These are phyloP conservation scores for Strobilomyces dryophilus DNA, from an alignment of 768 basidiomycete species.

Conservation along the genomic window DNA sequence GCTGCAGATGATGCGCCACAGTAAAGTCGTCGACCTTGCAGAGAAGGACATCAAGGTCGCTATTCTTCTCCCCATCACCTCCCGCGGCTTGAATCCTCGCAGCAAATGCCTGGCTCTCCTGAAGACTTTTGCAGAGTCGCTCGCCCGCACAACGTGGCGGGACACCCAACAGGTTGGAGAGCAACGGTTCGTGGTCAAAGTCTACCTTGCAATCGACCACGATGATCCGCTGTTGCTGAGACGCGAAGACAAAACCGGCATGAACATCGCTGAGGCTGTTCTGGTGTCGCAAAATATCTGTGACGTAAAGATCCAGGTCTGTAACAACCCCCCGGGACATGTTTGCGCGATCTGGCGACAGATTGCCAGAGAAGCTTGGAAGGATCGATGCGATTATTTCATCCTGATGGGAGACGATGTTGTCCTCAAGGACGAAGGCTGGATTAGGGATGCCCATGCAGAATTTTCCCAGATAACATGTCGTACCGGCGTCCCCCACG, in stretches of 20 bases:
- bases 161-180: constrained; percentile 35
- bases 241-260: constrained; percentile 4
- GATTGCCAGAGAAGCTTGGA: constrained; percentile 45
- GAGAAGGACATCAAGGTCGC: constrained; percentile 39
- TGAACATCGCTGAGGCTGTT: constrained; percentile 34
- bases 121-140: constrained; percentile 38
- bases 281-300: constrained; percentile 36
- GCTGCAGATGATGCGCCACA: constrained; percentile 28
- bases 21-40: constrained; percentile 38
- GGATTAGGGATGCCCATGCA: constrained; percentile 42
- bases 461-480: constrained; percentile 36
- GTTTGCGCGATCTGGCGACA: constrained; percentile 54
- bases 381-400: constrained; percentile 47
- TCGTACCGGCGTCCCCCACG: constrained; percentile 32
- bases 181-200: constrained; percentile 32
- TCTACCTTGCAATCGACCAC: constrained; percentile 53
- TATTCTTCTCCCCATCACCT: constrained; percentile 56
- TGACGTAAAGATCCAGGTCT: constrained; percentile 35
- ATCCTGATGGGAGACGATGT: constrained; percentile 56
- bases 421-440: constrained; percentile 44
- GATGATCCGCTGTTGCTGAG: constrained; percentile 41
- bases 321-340: constrained; percentile 40
- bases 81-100: constrained; percentile 36
- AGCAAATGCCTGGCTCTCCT: constrained; percentile 42
- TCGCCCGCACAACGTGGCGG: constrained; percentile 43